These are phyloP conservation scores for Lentinula boryana DNA, from an alignment of 768 basidiomycete genomes.

Conservation along the genomic window DNA sequence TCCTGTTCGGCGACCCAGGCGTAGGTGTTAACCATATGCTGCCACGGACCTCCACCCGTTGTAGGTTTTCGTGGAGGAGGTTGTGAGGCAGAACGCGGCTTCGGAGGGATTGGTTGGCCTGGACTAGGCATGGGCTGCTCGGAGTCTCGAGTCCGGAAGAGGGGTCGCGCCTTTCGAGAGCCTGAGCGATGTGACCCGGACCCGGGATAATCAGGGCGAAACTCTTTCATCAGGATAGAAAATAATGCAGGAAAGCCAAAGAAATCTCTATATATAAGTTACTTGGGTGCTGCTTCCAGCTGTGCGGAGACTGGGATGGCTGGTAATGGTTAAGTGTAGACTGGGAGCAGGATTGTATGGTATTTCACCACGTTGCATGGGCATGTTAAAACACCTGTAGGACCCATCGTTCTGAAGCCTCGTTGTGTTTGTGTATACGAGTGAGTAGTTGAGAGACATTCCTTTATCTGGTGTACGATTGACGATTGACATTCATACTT, in stretches of 20 bases:
- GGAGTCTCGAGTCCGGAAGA: background rate
- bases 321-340: background rate
- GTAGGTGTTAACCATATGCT: constrained; percentile 37
- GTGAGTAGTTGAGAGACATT: background rate
- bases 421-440: background rate
- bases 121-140: background rate
- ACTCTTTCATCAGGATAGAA: background rate
- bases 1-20: constrained; percentile 53
- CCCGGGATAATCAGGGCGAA: background rate
- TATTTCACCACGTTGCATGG: constrained; percentile 2
- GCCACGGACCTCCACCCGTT: constrained; percentile 23
- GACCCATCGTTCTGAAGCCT: background rate
- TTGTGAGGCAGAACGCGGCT: background rate
- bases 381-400: constrained; percentile 1
- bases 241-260: background rate
- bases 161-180: background rate
- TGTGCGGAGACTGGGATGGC: background rate
- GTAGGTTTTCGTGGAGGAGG: background rate
- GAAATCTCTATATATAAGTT: background rate
- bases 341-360: background rate
- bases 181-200: background rate
- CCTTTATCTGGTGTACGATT: background rate
- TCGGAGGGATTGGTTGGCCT: background rate
- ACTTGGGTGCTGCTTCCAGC: background rate
- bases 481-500: background rate